These are phyloP conservation scores for Lentinula detonsa DNA, from an alignment of 768 basidiomycete species.

Conservation along the genomic window DNA sequence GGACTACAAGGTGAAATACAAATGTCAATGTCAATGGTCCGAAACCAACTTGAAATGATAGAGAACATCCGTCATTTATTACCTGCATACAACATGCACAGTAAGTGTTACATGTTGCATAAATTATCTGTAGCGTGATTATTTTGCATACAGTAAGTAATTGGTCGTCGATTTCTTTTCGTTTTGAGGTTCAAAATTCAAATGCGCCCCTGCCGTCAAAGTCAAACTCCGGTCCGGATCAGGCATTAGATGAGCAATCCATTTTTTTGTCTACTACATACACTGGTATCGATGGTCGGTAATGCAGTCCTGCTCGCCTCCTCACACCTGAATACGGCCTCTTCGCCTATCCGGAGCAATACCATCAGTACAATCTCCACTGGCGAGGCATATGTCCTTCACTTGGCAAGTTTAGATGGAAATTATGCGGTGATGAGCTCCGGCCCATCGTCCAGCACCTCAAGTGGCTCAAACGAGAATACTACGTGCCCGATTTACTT, in stretches of 20 bases:
- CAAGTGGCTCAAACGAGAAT: constrained; percentile 1
- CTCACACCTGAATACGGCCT: not conserved
- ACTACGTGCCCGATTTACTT: constrained; percentile 41
- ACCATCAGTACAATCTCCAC: not conserved
- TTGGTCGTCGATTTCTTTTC: too few relatives aligned
- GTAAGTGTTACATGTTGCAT: too few relatives aligned
- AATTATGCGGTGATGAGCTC: constrained; percentile 3
- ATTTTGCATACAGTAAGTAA: too few relatives aligned
- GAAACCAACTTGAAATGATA: too few relatives aligned
- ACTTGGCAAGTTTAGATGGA: not conserved
- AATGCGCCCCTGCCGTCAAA: too few relatives aligned
- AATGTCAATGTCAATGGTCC: too few relatives aligned
- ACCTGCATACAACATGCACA: too few relatives aligned
- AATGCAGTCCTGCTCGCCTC: not conserved
- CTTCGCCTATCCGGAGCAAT: not conserved
- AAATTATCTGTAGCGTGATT: too few relatives aligned
- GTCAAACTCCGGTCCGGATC: too few relatives aligned
- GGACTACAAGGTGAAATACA: too few relatives aligned
- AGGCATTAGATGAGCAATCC: not conserved
- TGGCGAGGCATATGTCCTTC: not conserved
- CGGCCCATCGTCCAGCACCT: not conserved
- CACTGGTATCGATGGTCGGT: not conserved
- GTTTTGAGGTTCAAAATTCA: too few relatives aligned
- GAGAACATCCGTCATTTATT: too few relatives aligned
- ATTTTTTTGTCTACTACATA: not conserved